Conservation (phyloP, 176 grass and related monocot genomes). For the Alopecurus myosuroides region DNA sequence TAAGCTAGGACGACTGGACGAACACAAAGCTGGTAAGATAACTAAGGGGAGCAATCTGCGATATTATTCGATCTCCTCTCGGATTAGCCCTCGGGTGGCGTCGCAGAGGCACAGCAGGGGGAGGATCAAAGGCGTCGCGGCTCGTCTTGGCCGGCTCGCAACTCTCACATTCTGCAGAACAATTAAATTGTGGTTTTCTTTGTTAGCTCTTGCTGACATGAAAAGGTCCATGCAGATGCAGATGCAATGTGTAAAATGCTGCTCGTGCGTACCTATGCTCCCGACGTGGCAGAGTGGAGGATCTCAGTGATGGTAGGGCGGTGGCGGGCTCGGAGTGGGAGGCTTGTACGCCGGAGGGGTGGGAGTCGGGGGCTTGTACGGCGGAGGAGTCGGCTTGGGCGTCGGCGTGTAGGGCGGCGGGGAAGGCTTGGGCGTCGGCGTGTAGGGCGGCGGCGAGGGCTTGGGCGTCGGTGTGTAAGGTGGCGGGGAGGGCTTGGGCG, state of each 20-base stretch:
- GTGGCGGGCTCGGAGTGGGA: constrained; percentile 25
- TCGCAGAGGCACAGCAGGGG: not conserved
- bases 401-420: not conserved
- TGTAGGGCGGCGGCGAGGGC: not conserved
- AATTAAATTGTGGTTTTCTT: not conserved
- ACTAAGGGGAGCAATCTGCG: constrained; percentile 2
- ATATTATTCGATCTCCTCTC: constrained; percentile 26
- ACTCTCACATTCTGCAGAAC: constrained; percentile 10
- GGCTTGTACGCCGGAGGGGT: not conserved
- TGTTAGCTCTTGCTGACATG: not conserved
- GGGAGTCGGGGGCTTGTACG: not conserved
- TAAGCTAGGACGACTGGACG: not conserved
- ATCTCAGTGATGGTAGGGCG: constrained; percentile 39
- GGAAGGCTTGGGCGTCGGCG: not conserved
- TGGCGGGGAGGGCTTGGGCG: not conserved
- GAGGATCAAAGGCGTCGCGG: not conserved
- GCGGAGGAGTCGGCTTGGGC: not conserved
- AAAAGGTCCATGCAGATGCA: not conserved
- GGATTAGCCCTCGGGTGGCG: not conserved
- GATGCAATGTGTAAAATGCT: not conserved
- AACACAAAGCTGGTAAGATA: not conserved
- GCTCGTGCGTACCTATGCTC: constrained; percentile 8
- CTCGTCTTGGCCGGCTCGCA: constrained; percentile 12
- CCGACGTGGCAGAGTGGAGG: not conserved
- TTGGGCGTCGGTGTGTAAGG: not conserved